phyloP scores from a whole-genome alignment of 371 early-diverging fungal genomes.

The Mortierella sp. region DNA sequence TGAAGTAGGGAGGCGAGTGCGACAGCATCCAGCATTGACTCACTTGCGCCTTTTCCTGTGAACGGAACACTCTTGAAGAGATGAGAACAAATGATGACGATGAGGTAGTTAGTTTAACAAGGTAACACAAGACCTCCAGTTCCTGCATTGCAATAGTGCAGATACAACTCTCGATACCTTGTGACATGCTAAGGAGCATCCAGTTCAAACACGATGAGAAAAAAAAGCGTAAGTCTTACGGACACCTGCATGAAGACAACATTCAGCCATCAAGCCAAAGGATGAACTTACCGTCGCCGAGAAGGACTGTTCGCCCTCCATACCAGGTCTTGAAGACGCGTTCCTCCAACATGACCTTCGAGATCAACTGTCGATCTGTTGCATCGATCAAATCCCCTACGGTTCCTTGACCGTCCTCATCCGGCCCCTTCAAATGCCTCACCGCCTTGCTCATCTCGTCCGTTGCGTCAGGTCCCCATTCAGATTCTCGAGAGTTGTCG shows the following conservation, averaged over 20 bases:
- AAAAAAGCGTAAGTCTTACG: not conserved
- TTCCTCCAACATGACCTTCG: constrained; percentile 34
- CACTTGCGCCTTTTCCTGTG: constrained; percentile 25
- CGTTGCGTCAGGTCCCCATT: constrained; percentile 33
- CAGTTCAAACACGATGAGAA: no score
- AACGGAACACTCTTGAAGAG: constrained; percentile 22
- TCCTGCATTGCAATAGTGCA: no score
- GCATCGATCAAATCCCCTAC: constrained; percentile 25
- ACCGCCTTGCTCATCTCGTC: constrained; percentile 38
- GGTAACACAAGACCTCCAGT: not conserved
- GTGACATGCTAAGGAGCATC: constrained; percentile 23
- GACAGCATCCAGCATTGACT: constrained; percentile 31
- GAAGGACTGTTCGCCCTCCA: constrained; percentile 24
- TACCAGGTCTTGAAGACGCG: constrained; percentile 29
- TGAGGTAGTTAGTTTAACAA: not conserved
- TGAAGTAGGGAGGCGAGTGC: constrained; percentile 24
- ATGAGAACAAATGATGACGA: not conserved
- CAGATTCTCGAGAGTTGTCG: constrained; percentile 18
- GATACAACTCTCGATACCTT: constrained; percentile 10
- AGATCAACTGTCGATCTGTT: constrained; percentile 21
- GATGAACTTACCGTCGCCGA: constrained; percentile 23
- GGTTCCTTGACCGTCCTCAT: constrained; percentile 10
- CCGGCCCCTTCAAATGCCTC: constrained; percentile 21
- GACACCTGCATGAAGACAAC: not conserved
- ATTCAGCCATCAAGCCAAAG: not conserved